phyloP scores from a whole-genome alignment of 495 filamentous ascomycete species.

The Aspergillus sclerotioniger region DNA sequence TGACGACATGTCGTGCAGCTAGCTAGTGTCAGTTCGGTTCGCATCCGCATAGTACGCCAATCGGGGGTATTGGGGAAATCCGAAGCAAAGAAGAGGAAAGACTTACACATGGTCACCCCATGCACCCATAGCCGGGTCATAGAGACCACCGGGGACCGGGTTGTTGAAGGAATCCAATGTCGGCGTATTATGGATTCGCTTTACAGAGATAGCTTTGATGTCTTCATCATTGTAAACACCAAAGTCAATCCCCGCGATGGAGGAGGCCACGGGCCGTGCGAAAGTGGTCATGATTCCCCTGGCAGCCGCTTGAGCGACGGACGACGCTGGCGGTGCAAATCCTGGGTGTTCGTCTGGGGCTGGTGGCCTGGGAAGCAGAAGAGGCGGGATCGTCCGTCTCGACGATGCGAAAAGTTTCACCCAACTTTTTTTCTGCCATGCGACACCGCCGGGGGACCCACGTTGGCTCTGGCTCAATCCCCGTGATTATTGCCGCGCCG shows the following conservation, averaged over 20 bases:
- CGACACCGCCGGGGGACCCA: conserved; percentile 19
- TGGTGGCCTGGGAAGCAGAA: conserved; percentile 20
- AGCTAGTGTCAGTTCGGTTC: conserved; percentile 23
- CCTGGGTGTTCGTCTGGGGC: conserved; percentile 13
- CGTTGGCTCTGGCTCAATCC: conserved; percentile 4
- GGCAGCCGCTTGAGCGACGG: conserved; percentile 46
- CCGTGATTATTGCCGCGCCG: conserved; percentile 11
- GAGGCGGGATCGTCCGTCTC: conserved; percentile 23
- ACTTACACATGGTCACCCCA: conserved; percentile 78
- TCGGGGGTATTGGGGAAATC: conserved; percentile 9
- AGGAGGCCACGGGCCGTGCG: conserved; percentile 81
- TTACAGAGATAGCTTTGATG: conserved; percentile 85
- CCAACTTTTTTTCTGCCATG: conserved; percentile 28
- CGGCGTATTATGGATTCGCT: conserved; percentile 81
- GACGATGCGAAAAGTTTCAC: conserved; percentile 24
- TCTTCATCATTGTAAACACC: conserved; percentile 75
- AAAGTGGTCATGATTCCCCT: conserved; percentile 64
- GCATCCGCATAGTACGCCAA: not conserved
- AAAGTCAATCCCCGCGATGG: conserved; percentile 87
- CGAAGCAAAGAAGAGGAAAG: conserved; percentile 1
- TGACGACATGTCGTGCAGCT: conserved; percentile 91
- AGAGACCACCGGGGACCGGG: conserved; percentile 82
- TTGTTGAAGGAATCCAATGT: conserved; percentile 88
- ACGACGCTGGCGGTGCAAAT: conserved; percentile 37
- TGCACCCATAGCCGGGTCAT: conserved; percentile 91